A percentile compares a stretch with the other conserved stretches of the same genome.
These are phyloP conservation scores for Mortierella sp. DNA, from an alignment of 371 early-diverging fungal species.

Conservation along the genomic window DNA sequence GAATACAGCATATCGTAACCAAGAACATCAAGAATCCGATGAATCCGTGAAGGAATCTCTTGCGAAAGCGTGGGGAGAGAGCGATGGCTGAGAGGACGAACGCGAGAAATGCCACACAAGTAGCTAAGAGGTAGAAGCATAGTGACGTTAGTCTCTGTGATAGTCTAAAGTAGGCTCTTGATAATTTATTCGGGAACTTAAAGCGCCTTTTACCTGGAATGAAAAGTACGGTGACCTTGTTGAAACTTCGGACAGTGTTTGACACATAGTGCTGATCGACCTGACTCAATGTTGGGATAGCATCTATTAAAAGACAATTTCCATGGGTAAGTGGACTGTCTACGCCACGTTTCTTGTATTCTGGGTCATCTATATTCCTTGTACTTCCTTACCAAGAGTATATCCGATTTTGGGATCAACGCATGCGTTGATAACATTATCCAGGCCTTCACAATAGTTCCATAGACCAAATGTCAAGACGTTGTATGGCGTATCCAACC, in stretches of 20 bases:
- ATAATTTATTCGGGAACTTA: not conserved
- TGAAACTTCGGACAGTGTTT: constrained; percentile 28
- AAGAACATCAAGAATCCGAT: constrained; percentile 25
- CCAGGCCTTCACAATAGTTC: constrained; percentile 36
- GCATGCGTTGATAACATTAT: constrained; percentile 20
- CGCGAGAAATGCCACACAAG: constrained; percentile 38
- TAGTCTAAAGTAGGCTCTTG: not conserved
- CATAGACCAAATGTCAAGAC: constrained; percentile 38
- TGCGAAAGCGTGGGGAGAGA: constrained; percentile 33
- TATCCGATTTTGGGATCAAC: constrained; percentile 20
- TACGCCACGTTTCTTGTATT: not conserved
- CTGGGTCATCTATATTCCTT: not conserved
- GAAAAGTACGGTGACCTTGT: constrained; percentile 35
- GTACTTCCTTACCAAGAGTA: constrained; percentile 28
- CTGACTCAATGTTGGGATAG: constrained; percentile 15
- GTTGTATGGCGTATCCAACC: constrained; percentile 25
- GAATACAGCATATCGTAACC: constrained; percentile 25
- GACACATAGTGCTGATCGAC: constrained; percentile 33
- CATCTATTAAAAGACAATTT: constrained; percentile 5
- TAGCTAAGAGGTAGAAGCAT: constrained; percentile 14
- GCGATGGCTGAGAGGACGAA: constrained; percentile 28
- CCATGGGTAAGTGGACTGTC: too few relatives aligned
- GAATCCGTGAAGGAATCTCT: constrained; percentile 36
- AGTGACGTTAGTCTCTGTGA: too few relatives aligned
- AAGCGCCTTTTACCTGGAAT: constrained; percentile 27